Evolutionary conservation across 164 flowering plant species (phyloP).

Genomic region (Vitis cinerea): DNA sequence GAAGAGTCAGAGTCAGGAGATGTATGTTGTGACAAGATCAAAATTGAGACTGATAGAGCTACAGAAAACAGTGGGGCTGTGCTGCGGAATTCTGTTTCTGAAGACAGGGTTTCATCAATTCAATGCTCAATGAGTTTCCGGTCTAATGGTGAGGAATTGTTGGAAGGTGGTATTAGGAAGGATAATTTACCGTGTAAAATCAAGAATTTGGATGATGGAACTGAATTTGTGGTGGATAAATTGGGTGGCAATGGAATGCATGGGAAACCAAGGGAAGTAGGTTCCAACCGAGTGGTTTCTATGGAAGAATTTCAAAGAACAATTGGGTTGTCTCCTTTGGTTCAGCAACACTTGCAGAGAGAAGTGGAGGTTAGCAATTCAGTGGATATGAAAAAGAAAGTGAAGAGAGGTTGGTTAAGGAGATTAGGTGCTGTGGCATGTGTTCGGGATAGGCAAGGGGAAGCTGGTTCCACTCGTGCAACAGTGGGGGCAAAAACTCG

Average conservation of each 20-base stretch:
- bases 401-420: constrained; percentile 52
- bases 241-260: constrained; percentile 26
- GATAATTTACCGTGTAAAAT: constrained; percentile 23
- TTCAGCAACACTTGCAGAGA: constrained; percentile 29
- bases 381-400: constrained; percentile 28
- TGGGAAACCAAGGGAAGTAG: constrained; percentile 33
- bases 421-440: constrained; percentile 37
- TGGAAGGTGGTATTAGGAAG: constrained; percentile 19
- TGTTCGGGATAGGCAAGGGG: constrained; percentile 24
- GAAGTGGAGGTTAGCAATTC: constrained; percentile 19
- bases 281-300: constrained; percentile 36
- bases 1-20: constrained; percentile 31
- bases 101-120: constrained; percentile 32
- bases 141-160: constrained; percentile 20
- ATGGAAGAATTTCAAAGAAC: constrained; percentile 47
- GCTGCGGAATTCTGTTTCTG: constrained; percentile 33
- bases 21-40: constrained; percentile 8
- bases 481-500: constrained; percentile 16
- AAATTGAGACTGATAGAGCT: constrained; percentile 26
- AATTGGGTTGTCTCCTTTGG: constrained; percentile 40
- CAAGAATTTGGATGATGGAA: constrained; percentile 42
- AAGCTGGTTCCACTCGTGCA: constrained; percentile 10
- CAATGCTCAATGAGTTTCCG: constrained; percentile 28
- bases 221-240: constrained; percentile 32
- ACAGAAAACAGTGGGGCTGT: constrained; percentile 45